Conservation (phyloP, 345 rosid species). For the Aegle marmelos region DNA sequence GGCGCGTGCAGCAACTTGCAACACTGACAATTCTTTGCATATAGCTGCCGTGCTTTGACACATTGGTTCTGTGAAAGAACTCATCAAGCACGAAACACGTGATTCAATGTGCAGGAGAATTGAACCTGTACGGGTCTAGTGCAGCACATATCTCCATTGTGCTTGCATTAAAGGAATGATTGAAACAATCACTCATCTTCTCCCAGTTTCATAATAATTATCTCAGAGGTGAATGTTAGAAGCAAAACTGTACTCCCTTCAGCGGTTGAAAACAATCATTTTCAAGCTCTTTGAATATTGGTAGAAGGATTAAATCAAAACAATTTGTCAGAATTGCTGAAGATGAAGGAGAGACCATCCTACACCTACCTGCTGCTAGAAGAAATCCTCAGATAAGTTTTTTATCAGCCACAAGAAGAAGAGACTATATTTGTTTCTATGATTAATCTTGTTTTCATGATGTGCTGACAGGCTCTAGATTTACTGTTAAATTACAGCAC, state of each 20-base stretch:
- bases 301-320: background rate
- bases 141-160: background rate
- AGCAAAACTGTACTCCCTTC: too few species aligned
- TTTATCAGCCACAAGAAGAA: background rate
- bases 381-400: background rate
- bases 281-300: background rate
- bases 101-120: background rate
- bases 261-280: background rate
- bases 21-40: slow-evolving; percentile 11
- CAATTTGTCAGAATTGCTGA: background rate
- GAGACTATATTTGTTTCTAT: background rate
- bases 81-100: background rate
- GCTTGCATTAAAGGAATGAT: background rate
- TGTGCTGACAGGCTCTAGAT: background rate
- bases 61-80: background rate
- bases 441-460: background rate
- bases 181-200: background rate
- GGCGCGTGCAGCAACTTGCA: background rate
- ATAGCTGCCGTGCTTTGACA: background rate
- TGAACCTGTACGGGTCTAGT: background rate
- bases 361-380: background rate
- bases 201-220: background rate
- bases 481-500: background rate
- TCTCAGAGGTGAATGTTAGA: background rate
- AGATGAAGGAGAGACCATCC: background rate